A percentile compares a stretch with the other conserved stretches of the same genome.
Evolutionary conservation across 1,284 basidiomycete species (phyloP).

Genomic region (Cerrena zonata): DNA sequence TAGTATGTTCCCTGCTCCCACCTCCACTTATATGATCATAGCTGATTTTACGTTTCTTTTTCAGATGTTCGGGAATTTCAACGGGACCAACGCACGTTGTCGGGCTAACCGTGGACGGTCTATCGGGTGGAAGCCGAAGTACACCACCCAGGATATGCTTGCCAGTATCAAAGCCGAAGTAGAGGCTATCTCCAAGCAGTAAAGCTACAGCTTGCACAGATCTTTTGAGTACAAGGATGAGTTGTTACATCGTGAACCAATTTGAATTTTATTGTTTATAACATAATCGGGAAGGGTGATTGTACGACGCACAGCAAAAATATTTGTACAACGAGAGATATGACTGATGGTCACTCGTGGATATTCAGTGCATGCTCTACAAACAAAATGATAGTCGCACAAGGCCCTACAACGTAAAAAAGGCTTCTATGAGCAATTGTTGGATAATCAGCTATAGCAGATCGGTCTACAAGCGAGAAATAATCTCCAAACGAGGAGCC

Average conservation of each 20-base stretch:
- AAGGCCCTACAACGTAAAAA: no score
- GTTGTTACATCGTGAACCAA: no score
- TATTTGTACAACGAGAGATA: no score
- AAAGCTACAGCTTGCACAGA: neutral
- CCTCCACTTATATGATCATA: neutral
- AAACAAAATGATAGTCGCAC: no score
- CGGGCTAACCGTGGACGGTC: conserved; percentile 34
- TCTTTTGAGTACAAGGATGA: no score
- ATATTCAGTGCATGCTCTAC: no score
- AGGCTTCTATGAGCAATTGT: no score
- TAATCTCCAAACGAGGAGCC: neutral
- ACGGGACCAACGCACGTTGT: conserved; percentile 37
- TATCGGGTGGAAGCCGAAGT: conserved; percentile 36
- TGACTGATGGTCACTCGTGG: no score
- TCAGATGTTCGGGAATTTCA: conserved; percentile 12
- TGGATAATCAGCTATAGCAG: no score
- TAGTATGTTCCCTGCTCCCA: conserved; percentile 5
- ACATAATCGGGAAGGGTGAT: no score
- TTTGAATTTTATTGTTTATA: no score
- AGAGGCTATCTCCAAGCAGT: conserved; percentile 12
- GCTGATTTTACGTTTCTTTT: neutral
- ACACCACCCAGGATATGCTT: conserved; percentile 30
- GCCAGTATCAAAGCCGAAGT: conserved; percentile 29
- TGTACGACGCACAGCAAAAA: no score
- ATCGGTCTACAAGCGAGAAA: neutral